Evolutionary conservation across 202 grass and related monocot genomes (phyloP), one percentile per base, ranked within the genome.

Genomic region (Panicum virgatum): DNA sequence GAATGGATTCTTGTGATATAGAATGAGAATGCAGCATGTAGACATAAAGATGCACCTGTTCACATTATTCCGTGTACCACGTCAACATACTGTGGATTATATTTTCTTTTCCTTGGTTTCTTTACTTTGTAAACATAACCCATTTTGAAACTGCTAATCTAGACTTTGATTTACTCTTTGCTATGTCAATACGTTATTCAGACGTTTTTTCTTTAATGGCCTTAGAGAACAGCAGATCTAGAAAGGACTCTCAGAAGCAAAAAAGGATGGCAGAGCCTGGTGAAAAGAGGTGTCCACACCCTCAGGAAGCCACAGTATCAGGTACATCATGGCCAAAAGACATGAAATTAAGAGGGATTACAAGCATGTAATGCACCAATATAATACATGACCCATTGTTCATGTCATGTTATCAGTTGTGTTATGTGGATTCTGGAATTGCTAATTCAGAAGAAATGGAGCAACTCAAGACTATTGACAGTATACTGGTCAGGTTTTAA

Each of bases 241-340:
- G 90, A 96, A 79, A 90, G 58, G 65, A 72, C 73, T 81, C 92
- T 98, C 51, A 78, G 59, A 82, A 87, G 62, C 38, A 93, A 93
- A 75, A 96, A 70, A 43, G 90, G 89, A 72, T 98, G 92, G 96
- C 92, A 93, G 79, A 72, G 65, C 7, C 47, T 90, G 34, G 85
- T 98, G 82, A 98, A 98, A 90, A 88, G 92, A 87, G 96, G 96
- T 29, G 87, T 83, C 30, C 92, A 91, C 86, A 95, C 96, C 18
- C 88, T 98, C 19, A 96, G 58, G 83, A 96, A 96, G 62, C 84
- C 85, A 54, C 96, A 96, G n/a, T 96, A 98, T 92, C 96, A 98
- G 96, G 96, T 97, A 75, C 43, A 62, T 56, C 69, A 78, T 74
- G 48, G 58, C 29, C 36, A 58, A 51, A 64, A 44, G 62, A 57